phyloP scores from a whole-genome alignment of 2,329 filamentous ascomycete genomes.

The Aspergillus carbonarius region DNA sequence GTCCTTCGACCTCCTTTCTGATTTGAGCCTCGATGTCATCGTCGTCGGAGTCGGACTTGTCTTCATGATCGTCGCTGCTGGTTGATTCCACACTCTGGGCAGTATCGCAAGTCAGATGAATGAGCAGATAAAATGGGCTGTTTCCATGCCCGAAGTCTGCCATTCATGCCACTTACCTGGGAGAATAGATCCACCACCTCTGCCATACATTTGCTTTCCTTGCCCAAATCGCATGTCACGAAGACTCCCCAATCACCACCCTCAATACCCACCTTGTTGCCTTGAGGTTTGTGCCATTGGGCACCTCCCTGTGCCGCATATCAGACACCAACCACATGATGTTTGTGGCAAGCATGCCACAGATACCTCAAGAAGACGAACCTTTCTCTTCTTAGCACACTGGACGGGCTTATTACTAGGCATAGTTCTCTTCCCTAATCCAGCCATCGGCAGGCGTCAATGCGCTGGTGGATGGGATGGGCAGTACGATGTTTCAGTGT shows the following conservation, averaged over 20 bases:
- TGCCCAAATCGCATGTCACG: slow-evolving; percentile 62
- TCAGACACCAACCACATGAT: slow-evolving; percentile 8
- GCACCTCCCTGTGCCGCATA: slow-evolving; percentile 24
- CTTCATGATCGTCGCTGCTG: slow-evolving; percentile 19
- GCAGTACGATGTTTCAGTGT: not conserved
- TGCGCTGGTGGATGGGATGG: not conserved
- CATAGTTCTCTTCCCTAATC: slow-evolving; percentile 34
- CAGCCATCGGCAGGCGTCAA: slow-evolving; percentile 22
- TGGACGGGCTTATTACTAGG: slow-evolving; percentile 22
- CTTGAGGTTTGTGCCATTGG: slow-evolving; percentile 32
- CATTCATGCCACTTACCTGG: slow-evolving; percentile 43
- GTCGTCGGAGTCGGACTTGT: slow-evolving; percentile 38
- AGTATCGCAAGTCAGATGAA: not conserved
- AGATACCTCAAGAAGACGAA: slow-evolving; percentile 13
- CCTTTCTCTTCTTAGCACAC: slow-evolving; percentile 37
- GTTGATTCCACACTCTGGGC: slow-evolving; percentile 20
- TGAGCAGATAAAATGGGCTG: not conserved
- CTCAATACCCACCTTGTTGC: slow-evolving; percentile 32
- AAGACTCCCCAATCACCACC: slow-evolving; percentile 61
- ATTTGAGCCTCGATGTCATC: slow-evolving; percentile 63
- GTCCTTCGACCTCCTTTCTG: slow-evolving; percentile 55
- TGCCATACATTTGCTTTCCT: slow-evolving; percentile 58
- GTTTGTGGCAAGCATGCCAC: not conserved
- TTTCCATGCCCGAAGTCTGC: not conserved
- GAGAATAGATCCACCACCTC: slow-evolving; percentile 60